A percentile compares a stretch with the other conserved stretches of the same genome.
These are phyloP conservation scores for Mycena citricolor DNA, from an alignment of 1,284 basidiomycete species.

Conservation along the genomic window DNA sequence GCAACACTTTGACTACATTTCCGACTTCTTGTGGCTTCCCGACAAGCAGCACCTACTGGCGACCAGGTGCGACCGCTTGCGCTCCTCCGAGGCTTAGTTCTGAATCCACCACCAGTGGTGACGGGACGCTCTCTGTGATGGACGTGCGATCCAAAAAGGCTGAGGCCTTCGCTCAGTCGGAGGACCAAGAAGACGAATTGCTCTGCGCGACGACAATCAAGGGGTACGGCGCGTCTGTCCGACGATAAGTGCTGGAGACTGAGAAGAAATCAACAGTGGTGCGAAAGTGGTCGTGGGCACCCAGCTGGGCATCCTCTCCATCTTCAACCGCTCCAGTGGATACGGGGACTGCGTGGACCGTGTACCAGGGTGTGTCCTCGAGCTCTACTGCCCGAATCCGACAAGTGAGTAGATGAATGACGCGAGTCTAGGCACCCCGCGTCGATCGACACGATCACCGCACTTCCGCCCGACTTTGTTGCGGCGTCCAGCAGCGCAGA, in stretches of 20 bases:
- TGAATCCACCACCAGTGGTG: constrained; percentile 59
- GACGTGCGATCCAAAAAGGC: constrained; percentile 80
- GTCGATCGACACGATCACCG: constrained; percentile 82
- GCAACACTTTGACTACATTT: constrained; percentile 96
- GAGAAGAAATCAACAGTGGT: too few species aligned
- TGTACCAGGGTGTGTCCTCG: constrained; percentile 80
- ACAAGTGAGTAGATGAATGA: too few species aligned
- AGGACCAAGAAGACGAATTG: constrained; percentile 96
- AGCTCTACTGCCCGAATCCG: too few species aligned
- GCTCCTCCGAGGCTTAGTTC: constrained; percentile 8
- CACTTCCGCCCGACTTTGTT: constrained; percentile 49
- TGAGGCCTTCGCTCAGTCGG: constrained; percentile 76
- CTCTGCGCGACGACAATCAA: constrained; percentile 84
- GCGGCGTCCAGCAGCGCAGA: constrained; percentile 4
- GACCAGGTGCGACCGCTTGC: constrained; percentile 62
- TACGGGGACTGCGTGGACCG: constrained; percentile 94
- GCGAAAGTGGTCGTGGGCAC: constrained; percentile 88
- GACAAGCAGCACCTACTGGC: constrained; percentile 84
- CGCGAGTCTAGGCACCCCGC: constrained; percentile 76
- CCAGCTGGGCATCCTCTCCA: constrained; percentile 86
- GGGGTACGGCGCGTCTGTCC: constrained; percentile 49
- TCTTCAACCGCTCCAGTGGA: constrained; percentile 86
- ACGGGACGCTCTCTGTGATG: constrained; percentile 88
- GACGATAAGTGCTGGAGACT: too few species aligned
- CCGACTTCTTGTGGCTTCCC: constrained; percentile 85